Conservation (phyloP, 306 rosid species). For the Dalbergia cochinchinensis region DNA sequence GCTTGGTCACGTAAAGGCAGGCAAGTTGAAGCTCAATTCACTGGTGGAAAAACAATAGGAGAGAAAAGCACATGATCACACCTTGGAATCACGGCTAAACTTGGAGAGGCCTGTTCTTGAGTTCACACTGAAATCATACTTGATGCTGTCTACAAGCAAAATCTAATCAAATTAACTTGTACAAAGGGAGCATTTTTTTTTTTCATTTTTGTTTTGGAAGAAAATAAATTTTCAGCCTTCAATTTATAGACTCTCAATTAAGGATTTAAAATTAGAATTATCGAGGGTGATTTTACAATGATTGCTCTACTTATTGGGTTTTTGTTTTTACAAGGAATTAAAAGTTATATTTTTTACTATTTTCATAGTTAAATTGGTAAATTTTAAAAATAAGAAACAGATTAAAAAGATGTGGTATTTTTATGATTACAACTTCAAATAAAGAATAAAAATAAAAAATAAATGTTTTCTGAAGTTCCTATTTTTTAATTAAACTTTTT, state of each 20-base stretch:
- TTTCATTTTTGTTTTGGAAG: too few relatives aligned
- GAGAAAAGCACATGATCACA: conserved; percentile 15
- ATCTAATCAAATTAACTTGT: background rate
- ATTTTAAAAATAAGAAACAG: too few relatives aligned
- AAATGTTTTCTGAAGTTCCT: too few relatives aligned
- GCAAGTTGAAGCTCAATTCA: conserved; percentile 13
- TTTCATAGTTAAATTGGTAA: too few relatives aligned
- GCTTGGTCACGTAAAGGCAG: background rate
- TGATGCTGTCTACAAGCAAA: background rate
- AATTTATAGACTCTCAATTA: background rate
- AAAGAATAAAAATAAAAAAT: too few relatives aligned
- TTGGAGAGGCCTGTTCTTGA: background rate
- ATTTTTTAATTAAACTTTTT: too few relatives aligned
- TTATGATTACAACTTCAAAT: too few relatives aligned
- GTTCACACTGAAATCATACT: background rate
- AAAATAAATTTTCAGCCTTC: background rate
- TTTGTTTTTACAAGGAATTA: too few relatives aligned
- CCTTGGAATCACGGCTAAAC: conserved; percentile 7
- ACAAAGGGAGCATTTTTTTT: background rate
- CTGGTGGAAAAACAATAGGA: background rate
- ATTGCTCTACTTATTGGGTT: too few relatives aligned
- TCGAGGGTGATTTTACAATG: too few relatives aligned
- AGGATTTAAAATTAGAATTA: background rate
- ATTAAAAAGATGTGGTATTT: too few relatives aligned
- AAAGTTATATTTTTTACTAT: too few relatives aligned